Evolutionary conservation across 768 basidiomycete species (phyloP).

Genomic region (Sutorius australiensis): DNA sequence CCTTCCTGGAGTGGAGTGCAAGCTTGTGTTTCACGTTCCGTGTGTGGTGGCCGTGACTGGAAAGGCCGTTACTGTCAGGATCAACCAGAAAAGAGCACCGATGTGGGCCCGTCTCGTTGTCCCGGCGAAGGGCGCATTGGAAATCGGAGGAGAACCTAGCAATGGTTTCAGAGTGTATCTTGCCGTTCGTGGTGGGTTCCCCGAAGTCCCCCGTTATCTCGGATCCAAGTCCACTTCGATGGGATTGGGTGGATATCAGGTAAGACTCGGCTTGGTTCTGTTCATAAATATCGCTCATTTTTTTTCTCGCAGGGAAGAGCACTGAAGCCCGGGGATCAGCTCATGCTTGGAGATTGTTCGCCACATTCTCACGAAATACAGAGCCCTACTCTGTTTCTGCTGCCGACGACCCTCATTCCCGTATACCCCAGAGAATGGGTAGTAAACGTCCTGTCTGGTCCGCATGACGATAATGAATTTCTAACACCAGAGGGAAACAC

Average conservation of each 20-base stretch:
- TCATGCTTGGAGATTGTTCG: conserved; percentile 37
- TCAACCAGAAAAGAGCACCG: conserved; percentile 36
- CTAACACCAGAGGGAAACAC: conserved; percentile 45
- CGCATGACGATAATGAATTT: conserved; percentile 58
- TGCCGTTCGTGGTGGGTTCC: conserved; percentile 57
- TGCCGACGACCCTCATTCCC: conserved; percentile 36
- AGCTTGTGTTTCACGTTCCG: conserved; percentile 46
- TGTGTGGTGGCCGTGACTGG: conserved; percentile 57
- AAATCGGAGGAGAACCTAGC: conserved; percentile 30
- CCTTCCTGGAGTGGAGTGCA: conserved; percentile 41
- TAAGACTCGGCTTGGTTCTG: conserved; percentile 12
- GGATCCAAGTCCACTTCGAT: conserved; percentile 65
- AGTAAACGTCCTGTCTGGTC: conserved; percentile 55
- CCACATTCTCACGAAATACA: conserved; percentile 18
- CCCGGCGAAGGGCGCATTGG: conserved; percentile 41
- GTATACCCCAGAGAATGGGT: conserved; percentile 47
- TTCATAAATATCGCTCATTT: conserved; percentile 6
- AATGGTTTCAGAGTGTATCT: conserved; percentile 55
- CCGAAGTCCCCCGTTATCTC: conserved; percentile 50
- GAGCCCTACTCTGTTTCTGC: conserved; percentile 5
- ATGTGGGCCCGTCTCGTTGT: conserved; percentile 53
- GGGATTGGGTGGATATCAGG: conserved; percentile 60
- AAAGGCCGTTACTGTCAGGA: conserved; percentile 38
- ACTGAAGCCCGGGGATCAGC: conserved; percentile 47
- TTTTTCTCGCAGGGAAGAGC: conserved; percentile 42